Percentiles rank a stretch among this genome's conserved stretches.
phyloP scores from a whole-genome alignment of 2,329 filamentous ascomycete genomes.

The Talaromyces rugulosus region DNA sequence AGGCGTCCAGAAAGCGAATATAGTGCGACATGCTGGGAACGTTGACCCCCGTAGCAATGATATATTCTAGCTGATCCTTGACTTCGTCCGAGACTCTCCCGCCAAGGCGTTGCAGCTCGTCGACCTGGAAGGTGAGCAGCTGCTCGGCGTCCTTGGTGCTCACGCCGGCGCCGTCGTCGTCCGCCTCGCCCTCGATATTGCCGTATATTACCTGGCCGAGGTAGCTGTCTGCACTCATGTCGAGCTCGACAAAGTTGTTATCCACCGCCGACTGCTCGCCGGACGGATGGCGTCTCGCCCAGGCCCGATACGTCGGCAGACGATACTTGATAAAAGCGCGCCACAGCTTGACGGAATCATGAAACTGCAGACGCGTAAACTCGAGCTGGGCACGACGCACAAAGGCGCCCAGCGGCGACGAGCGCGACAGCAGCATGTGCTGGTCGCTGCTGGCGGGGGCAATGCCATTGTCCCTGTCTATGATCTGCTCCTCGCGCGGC shows the following conservation, averaged over 20 bases:
- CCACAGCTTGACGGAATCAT: constrained; percentile 76
- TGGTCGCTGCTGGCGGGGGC: constrained; percentile 39
- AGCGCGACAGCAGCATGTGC: constrained; percentile 62
- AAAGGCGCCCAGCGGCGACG: constrained; percentile 77
- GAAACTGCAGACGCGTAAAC: constrained; percentile 74
- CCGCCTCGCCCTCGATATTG: constrained; percentile 38
- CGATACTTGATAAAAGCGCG: constrained; percentile 76
- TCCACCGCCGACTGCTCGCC: constrained; percentile 52
- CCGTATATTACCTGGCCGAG: constrained; percentile 51
- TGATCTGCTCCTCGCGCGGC: constrained; percentile 57
- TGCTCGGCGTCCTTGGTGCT: constrained; percentile 78
- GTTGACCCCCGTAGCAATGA: constrained; percentile 64
- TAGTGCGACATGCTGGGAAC: constrained; percentile 73
- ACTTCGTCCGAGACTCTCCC: constrained; percentile 72
- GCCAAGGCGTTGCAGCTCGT: constrained; percentile 79
- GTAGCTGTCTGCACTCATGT: constrained; percentile 48
- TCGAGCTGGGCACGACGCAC: constrained; percentile 73
- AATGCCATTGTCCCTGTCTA: constrained; percentile 51
- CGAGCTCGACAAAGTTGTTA: constrained; percentile 58
- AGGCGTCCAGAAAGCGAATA: constrained; percentile 82
- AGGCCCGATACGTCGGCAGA: constrained; percentile 63
- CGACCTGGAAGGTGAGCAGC: constrained; percentile 81
- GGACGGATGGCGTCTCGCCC: constrained; percentile 51
- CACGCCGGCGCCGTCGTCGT: constrained; percentile 43
- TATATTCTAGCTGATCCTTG: constrained; percentile 63